Evolutionary conservation across 768 basidiomycete genomes (phyloP), one percentile per base, ranked within the genome.

Genomic region (Boletus sensibilis): DNA sequence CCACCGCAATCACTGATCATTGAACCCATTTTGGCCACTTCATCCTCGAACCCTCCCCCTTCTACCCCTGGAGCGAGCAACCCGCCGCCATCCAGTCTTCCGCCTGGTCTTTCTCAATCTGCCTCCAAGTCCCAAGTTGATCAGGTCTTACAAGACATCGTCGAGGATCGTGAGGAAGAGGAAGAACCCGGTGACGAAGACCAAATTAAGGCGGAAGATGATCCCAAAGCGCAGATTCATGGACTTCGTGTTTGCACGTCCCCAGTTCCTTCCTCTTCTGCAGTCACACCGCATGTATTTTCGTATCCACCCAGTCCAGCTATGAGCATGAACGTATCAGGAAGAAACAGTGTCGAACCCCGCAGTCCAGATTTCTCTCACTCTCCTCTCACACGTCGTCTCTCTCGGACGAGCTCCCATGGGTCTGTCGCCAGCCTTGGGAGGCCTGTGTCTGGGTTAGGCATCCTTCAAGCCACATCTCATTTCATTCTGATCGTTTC

Each of bases 161-260:
- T 80, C 4, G 69, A 71, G 50, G 69, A 69, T 35, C 38, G 60
- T 29, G 84, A 85, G 61, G 82, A 81, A 20, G 83, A 85, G 43
- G 84, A 82, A 34, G 63, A 53, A 23, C 72, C 74, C 18, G 47
- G 47, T 13, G 56, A 51, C 3, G 53, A 69, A 38, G 71, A 63
- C 16, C 61, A 64, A 16, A 58, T 53, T 2, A 54, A 61, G 40
- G 53, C 60, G 5, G 63, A 57, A 13, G 63, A 63, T 10, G 57
- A 65, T 56, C 43, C 42, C 40, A 34, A 57, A 21, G 65, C 74
- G 5, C 78, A 80, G 56, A 80, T 86, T 37, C 83, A 85, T 49
- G 84, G 85, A 11, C 67, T 87, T 60, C 77, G 82, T 58, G 82
- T 86, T 47, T 78, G 75, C 33, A 86, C 82, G 0, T 63, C 73